These are phyloP conservation scores for Oryza nivara DNA, from an alignment of 176 grass and related monocot species.

Conservation along the genomic window DNA sequence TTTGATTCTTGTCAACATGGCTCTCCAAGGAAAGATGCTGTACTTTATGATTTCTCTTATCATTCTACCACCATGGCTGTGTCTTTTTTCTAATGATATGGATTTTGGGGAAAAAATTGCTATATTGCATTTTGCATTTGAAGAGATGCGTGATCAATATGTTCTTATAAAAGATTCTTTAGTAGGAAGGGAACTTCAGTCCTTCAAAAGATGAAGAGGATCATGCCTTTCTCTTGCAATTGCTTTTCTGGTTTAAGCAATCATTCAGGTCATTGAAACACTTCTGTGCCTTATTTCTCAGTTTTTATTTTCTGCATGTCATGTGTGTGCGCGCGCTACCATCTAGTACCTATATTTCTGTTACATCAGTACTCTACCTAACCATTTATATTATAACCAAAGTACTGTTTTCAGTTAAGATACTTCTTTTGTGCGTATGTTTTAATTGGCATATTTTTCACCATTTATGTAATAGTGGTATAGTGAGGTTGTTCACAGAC, in stretches of 20 bases:
- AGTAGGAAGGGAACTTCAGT: conserved; percentile 82
- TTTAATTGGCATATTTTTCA: background rate
- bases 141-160: conserved; percentile 29
- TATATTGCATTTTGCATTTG: conserved; percentile 41
- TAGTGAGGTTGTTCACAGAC: background rate
- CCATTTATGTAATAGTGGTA: background rate
- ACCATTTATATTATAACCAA: background rate
- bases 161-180: conserved; percentile 53
- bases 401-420: background rate
- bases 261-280: conserved; percentile 84
- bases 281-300: conserved; percentile 36
- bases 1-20: conserved; percentile 13
- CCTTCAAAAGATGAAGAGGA: conserved; percentile 88
- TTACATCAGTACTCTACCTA: conserved; percentile 9
- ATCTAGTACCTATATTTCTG: conserved; percentile 12
- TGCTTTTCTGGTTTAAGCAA: conserved; percentile 99
- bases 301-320: conserved; percentile 29
- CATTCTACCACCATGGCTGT: background rate
- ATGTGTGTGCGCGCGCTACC: background rate
- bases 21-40: conserved; percentile 18
- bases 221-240: conserved; percentile 84
- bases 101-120: conserved; percentile 22
- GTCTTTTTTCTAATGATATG: background rate
- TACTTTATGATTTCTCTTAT: conserved; percentile 32
- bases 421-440: background rate